These are phyloP conservation scores for Phytophthora niederhauseri DNA, from an alignment of 352 stramenopile genomes.

Conservation along the genomic window DNA sequence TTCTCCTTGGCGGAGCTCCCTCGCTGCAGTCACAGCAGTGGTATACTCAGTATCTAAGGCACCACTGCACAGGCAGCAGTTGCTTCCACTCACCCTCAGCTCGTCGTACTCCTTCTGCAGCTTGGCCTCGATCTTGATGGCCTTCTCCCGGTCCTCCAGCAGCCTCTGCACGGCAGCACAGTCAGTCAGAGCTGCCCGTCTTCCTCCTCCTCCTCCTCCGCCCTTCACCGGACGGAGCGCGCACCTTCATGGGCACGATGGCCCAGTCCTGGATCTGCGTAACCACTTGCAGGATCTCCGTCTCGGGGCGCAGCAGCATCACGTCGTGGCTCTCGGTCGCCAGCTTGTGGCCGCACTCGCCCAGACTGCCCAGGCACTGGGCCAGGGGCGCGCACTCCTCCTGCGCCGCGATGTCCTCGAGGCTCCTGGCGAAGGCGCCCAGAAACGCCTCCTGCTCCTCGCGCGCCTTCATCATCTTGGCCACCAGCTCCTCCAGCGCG, in stretches of 20 bases:
- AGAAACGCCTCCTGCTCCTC: constrained; percentile 78
- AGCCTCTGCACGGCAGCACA: constrained; percentile 44
- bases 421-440: constrained; percentile 48
- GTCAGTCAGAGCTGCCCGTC: not conserved
- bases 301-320: constrained; percentile 73
- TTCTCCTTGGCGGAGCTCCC: constrained; percentile 63
- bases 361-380: constrained; percentile 56
- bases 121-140: constrained; percentile 77
- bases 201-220: not conserved
- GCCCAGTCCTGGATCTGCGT: constrained; percentile 86
- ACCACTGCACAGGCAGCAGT: not conserved
- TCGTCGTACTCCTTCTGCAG: constrained; percentile 84
- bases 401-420: constrained; percentile 71
- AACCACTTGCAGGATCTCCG: constrained; percentile 70
- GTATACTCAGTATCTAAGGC: not conserved
- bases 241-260: constrained; percentile 81
- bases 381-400: constrained; percentile 54
- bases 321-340: constrained; percentile 74
- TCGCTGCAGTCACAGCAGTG: constrained; percentile 33
- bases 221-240: not conserved
- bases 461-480: constrained; percentile 63
- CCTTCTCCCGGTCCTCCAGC: constrained; percentile 84
- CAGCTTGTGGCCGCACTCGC: constrained; percentile 57
- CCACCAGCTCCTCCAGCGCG: constrained; percentile 76
- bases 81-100: constrained; percentile 37